Base-by-base conservation (phyloP, 2,329 filamentous ascomycete species). In the Epicoccum sorghinum region DNA sequence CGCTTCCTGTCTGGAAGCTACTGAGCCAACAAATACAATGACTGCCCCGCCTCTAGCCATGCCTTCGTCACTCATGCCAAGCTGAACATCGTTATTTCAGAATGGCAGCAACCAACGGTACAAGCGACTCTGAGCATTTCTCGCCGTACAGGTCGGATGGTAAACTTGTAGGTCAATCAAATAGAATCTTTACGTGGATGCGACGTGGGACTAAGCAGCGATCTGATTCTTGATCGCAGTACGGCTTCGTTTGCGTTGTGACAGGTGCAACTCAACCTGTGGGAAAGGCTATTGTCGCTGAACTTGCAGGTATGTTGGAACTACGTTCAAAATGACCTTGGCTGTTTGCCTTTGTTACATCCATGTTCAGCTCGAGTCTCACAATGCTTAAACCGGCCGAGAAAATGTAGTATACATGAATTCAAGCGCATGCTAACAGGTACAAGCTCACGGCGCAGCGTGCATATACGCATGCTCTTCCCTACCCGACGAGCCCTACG, bases 191-290 rank as follows among this genome's bases (percentile, higher is more conserved):
- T 9, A 9, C 6, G 27, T 29, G 27, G 27, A 1, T 18, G 23
- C 13, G 12, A 12, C 30, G 4, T 12, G 22, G 5, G 35, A 9
- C 9, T 8, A 12, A n/a, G 30, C n/a, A 1, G 30, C 22, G 14
- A 25, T 27, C 45, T 53, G 24, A 55, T 37, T 13, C 4, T 22
- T 4, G 4, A 29, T 18, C 39, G 10, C 57, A 85, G 79, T 85
- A 87, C 70, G 85, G 85, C 38, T 87, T 87, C 61, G 82, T 87
- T 18, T 87, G 85, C 61, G 80, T 88, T 12, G 85, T 88, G 4
- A 86, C 84, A 0, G 84, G 85, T 12, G 83, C 85, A 23, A 82
- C 82, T 1, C 83, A 86, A 63, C 82, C 85, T 2, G 79, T 88
- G 12, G 85, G 85, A 7, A 79, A 79, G 60, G 84, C 85, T 24